Evolutionary conservation across 2,329 filamentous ascomycete genomes (phyloP).

Genomic region (Lasiodiplodia citricola): DNA sequence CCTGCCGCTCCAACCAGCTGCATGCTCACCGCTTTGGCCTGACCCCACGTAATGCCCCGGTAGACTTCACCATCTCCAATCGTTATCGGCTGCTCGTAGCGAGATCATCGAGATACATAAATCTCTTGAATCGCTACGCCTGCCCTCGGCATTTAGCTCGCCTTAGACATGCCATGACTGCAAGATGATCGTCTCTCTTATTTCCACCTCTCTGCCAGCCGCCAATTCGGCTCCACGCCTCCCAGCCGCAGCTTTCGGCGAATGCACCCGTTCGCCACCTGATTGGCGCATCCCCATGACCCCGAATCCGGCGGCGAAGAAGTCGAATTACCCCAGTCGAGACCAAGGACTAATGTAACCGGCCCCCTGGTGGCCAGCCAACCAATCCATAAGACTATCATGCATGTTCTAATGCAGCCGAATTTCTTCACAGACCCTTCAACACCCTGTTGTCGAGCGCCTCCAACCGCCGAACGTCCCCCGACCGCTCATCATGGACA

Average conservation of each 20-base stretch:
- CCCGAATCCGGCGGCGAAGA: background rate
- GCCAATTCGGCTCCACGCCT: background rate
- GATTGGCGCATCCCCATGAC: background rate
- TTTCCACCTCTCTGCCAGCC: too few relatives aligned
- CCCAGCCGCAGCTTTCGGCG: background rate
- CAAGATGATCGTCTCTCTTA: too few relatives aligned
- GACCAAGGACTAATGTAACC: background rate
- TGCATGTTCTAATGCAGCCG: background rate
- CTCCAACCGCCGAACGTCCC: background rate
- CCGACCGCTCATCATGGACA: background rate
- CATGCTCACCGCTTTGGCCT: background rate
- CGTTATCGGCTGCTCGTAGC: background rate
- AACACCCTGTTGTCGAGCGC: background rate
- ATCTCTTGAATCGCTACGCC: background rate
- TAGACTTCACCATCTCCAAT: background rate
- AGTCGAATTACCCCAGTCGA: background rate
- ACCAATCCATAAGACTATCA: too few relatives aligned
- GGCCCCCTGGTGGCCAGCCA: background rate
- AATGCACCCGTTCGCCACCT: background rate
- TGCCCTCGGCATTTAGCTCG: too few relatives aligned
- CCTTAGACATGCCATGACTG: background rate
- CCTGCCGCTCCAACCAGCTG: background rate
- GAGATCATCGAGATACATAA: background rate
- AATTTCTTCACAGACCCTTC: background rate
- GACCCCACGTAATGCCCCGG: background rate